Evolutionary conservation across 2,329 filamentous ascomycete species (phyloP).

Genomic region (Tolypocladium amazonense): DNA sequence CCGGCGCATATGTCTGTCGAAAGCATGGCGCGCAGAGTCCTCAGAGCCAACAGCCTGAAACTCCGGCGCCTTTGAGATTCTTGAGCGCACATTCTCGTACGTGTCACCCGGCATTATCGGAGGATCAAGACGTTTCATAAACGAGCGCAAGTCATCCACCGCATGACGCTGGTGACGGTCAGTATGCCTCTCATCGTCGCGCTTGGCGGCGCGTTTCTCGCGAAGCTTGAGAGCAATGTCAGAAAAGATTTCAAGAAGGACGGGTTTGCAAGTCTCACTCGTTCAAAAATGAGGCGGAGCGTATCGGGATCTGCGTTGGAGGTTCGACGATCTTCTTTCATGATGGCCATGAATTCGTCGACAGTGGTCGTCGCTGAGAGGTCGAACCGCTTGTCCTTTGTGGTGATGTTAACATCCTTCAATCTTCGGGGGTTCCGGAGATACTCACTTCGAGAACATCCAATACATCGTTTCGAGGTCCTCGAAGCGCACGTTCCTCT

Average conservation of each 20-base stretch:
- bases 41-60: slow-evolving; percentile 76
- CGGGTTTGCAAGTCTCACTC: slow-evolving; percentile 34
- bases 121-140: slow-evolving; percentile 84
- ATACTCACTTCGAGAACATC: slow-evolving; percentile 75
- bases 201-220: slow-evolving; percentile 73
- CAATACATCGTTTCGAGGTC: slow-evolving; percentile 69
- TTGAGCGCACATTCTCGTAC: slow-evolving; percentile 77
- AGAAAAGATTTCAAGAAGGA: slow-evolving; percentile 1
- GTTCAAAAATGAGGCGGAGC: slow-evolving; percentile 72
- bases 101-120: slow-evolving; percentile 68
- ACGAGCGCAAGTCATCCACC: slow-evolving; percentile 72
- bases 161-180: slow-evolving; percentile 81
- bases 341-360: slow-evolving; percentile 74
- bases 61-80: slow-evolving; percentile 72
- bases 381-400: slow-evolving; percentile 81
- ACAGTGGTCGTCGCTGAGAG: slow-evolving; percentile 77
- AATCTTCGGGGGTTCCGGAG: neutral
- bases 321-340: slow-evolving; percentile 81
- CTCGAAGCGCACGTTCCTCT: slow-evolving; percentile 78
- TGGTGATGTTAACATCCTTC: neutral
- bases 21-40: slow-evolving; percentile 70
- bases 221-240: slow-evolving; percentile 44
- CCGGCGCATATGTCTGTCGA: slow-evolving; percentile 84
- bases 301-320: slow-evolving; percentile 75
- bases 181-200: slow-evolving; percentile 73